Evolutionary conservation across 2,329 filamentous ascomycete species (phyloP).

Genomic region (Trichoderma guizhouense): DNA sequence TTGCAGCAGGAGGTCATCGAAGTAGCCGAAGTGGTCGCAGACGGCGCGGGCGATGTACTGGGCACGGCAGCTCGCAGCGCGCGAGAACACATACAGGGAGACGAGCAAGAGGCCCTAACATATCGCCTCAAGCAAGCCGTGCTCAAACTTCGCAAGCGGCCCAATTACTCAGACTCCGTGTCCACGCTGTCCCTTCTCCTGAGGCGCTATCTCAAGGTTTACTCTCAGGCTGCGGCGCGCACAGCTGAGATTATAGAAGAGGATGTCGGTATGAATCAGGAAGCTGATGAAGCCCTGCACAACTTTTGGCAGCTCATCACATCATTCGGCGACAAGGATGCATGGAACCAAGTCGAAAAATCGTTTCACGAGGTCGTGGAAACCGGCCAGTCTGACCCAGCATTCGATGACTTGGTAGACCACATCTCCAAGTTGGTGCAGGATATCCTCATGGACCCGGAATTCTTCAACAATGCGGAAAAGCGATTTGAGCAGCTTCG

Average conservation of each 20-base stretch:
- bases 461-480: conserved; percentile 75
- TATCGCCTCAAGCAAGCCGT: conserved; percentile 75
- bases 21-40: conserved; percentile 50
- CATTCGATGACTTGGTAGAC: conserved; percentile 74
- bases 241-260: conserved; percentile 64
- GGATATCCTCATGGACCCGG: conserved; percentile 78
- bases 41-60: conserved; percentile 52
- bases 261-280: conserved; percentile 69
- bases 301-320: conserved; percentile 80
- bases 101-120: conserved; percentile 70
- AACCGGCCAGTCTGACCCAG: conserved; percentile 72
- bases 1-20: conserved; percentile 57
- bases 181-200: conserved; percentile 73
- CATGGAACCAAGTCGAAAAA: conserved; percentile 73
- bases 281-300: conserved; percentile 69
- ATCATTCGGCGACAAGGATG: conserved; percentile 69
- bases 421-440: conserved; percentile 73
- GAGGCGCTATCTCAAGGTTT: conserved; percentile 72
- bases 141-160: conserved; percentile 66
- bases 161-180: conserved; percentile 83
- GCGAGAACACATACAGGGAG: conserved; percentile 68
- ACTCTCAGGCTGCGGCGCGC: conserved; percentile 69
- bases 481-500: conserved; percentile 50
- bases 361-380: conserved; percentile 68
- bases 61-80: conserved; percentile 65